These are phyloP conservation scores for Macrocybe gigantea DNA, from an alignment of 768 basidiomycete species.

Conservation along the genomic window DNA sequence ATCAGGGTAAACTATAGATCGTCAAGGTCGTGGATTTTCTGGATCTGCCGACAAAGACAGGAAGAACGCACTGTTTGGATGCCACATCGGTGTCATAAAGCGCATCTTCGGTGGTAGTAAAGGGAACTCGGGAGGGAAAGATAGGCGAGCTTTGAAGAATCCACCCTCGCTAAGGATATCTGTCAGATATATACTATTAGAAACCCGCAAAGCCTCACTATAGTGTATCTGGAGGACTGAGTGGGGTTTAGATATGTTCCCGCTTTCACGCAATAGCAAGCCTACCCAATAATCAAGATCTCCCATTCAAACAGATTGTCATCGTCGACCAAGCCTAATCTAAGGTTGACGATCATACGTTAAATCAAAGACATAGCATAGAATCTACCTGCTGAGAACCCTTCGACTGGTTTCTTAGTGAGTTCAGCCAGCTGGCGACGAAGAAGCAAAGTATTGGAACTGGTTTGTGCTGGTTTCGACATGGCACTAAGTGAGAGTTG, in stretches of 20 bases:
- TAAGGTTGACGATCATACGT: conserved; percentile 19
- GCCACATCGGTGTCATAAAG: conserved; percentile 94
- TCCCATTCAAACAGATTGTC: conserved; percentile 97
- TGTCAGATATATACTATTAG: conserved; percentile 9
- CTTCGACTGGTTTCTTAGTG: conserved; percentile 89
- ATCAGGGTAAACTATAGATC: conserved; percentile 74
- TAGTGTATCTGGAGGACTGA: conserved; percentile 85
- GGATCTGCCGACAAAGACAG: not conserved
- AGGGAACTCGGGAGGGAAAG: conserved; percentile 90
- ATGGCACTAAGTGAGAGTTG: conserved; percentile 15
- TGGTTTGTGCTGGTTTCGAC: conserved; percentile 37
- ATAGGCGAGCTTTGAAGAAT: conserved; percentile 86
- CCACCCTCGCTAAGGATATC: conserved; percentile 77
- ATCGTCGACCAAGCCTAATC: conserved; percentile 85
- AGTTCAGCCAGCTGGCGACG: conserved; percentile 80
- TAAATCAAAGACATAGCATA: conserved; percentile 18
- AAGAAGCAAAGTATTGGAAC: conserved; percentile 58
- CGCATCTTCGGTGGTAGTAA: conserved; percentile 92
- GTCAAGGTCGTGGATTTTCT: conserved; percentile 4
- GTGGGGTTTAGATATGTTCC: conserved; percentile 13
- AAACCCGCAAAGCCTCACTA: conserved; percentile 50
- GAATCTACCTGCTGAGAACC: conserved; percentile 84
- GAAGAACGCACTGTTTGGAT: conserved; percentile 84
- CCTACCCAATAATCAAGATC: conserved; percentile 88
- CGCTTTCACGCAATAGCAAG: conserved; percentile 7